Percentiles rank a stretch among this genome's conserved stretches.
These are phyloP conservation scores for Leishmania mexicana DNA, from an alignment of 208 protist species.

Conservation along the genomic window DNA sequence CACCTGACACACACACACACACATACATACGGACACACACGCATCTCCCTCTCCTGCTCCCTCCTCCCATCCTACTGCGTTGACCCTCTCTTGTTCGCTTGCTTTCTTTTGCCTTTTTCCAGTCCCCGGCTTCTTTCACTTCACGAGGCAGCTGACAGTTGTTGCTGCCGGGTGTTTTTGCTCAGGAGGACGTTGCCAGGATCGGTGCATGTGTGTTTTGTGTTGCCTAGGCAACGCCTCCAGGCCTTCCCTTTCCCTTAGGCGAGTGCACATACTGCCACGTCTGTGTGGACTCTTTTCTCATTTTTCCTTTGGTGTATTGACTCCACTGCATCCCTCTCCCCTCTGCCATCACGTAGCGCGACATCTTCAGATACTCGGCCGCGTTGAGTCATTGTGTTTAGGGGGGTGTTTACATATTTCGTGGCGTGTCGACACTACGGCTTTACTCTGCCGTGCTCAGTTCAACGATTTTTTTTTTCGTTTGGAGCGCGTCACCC, in stretches of 20 bases:
- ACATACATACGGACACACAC: not conserved
- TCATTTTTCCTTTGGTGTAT: not conserved
- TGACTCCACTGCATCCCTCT: not conserved
- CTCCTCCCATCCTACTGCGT: not conserved
- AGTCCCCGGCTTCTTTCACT: not conserved
- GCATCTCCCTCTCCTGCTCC: not conserved
- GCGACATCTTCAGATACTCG: not conserved
- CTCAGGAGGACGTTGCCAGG: not conserved
- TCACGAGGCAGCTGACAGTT: not conserved
- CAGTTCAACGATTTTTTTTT: not conserved
- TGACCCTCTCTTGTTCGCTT: not conserved
- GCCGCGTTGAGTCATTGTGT: not conserved
- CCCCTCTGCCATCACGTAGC: not conserved
- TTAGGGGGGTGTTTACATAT: not conserved
- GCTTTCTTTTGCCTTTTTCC: not conserved
- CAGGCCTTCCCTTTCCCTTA: not conserved
- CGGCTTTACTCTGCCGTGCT: not conserved
- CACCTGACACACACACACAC: not conserved
- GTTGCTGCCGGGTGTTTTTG: not conserved
- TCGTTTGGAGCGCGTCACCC: not conserved
- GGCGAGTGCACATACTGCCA: not conserved
- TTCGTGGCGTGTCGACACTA: not conserved
- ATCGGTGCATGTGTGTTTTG: not conserved
- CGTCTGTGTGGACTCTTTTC: not conserved
- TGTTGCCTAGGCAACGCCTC: not conserved